Evolutionary conservation across 1,284 basidiomycete species (phyloP).

Genomic region (Peniophora sp.): DNA sequence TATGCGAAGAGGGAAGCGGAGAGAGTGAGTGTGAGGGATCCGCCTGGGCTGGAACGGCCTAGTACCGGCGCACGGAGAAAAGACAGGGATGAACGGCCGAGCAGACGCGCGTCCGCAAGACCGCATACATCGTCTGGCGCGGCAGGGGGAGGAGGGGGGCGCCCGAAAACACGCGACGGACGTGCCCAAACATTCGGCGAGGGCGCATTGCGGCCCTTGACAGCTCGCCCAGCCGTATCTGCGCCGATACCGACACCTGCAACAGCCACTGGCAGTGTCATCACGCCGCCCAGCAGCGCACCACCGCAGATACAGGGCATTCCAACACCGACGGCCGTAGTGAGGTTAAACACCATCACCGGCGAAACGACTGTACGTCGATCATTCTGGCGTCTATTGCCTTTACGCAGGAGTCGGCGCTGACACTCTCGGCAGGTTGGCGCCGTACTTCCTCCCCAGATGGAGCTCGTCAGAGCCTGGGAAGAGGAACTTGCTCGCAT

Average conservation of each 20-base stretch:
- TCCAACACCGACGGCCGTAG: conserved; percentile 7
- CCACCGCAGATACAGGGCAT: conserved; percentile 11
- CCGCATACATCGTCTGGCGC: neutral
- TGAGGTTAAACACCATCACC: conserved; percentile 5
- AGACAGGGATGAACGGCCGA: neutral
- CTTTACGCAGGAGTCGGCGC: too few species aligned
- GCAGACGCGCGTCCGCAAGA: neutral
- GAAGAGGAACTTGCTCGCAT: conserved; percentile 69
- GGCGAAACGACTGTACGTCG: conserved; percentile 4
- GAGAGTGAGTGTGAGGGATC: too few species aligned
- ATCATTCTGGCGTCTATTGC: neutral
- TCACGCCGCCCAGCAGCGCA: conserved; percentile 8
- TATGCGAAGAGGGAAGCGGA: too few species aligned
- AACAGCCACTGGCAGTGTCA: neutral
- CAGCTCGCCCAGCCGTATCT: conserved; percentile 14
- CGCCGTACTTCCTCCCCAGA: conserved; percentile 2
- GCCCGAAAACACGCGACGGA: neutral
- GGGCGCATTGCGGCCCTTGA: conserved; percentile 11
- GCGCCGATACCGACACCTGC: conserved; percentile 6
- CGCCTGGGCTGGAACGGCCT: neutral
- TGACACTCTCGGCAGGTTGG: too few species aligned
- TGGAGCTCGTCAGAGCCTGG: conserved; percentile 53
- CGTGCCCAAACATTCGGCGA: neutral
- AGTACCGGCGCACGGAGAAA: neutral
- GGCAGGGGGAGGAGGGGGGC: neutral